Percentiles rank a stretch among this genome's conserved stretches.
These are phyloP conservation scores for Saccharomycopsis olivae DNA, from an alignment of 805 yeast species.

Conservation along the genomic window DNA sequence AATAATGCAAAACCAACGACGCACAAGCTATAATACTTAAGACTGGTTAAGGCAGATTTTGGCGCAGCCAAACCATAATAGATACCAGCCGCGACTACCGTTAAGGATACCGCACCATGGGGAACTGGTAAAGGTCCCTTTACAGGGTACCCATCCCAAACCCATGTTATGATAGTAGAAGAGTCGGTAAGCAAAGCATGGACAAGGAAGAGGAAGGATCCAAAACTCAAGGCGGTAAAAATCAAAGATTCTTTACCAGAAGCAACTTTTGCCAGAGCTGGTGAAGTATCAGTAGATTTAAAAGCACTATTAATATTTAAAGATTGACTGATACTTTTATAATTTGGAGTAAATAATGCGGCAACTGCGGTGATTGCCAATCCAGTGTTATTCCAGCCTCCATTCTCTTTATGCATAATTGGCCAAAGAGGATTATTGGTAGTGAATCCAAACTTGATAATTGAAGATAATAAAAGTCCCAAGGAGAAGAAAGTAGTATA, in stretches of 20 bases:
- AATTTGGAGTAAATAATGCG: constrained; percentile 49
- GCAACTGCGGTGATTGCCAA: constrained; percentile 49
- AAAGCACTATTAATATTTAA: constrained; percentile 13
- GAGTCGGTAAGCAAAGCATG: constrained; percentile 76
- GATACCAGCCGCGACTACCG: constrained; percentile 48
- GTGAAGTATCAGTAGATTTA: constrained; percentile 12
- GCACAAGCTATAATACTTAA: constrained; percentile 24
- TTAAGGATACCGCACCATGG: constrained; percentile 60
- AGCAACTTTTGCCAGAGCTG: constrained; percentile 5
- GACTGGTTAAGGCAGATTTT: constrained; percentile 12
- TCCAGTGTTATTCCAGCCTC: constrained; percentile 76
- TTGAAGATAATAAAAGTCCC: constrained; percentile 67
- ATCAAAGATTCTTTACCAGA: constrained; percentile 32
- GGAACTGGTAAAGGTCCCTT: constrained; percentile 81
- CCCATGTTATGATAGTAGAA: constrained; percentile 81
- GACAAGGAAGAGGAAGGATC: constrained; percentile 59
- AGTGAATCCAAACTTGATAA: constrained; percentile 63
- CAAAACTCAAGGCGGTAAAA: constrained; percentile 59
- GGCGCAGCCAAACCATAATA: constrained; percentile 29
- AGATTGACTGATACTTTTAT: constrained; percentile 18
- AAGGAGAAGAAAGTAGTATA: constrained; percentile 46
- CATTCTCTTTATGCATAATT: constrained; percentile 72
- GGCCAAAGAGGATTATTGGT: constrained; percentile 97
- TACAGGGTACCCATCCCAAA: constrained; percentile 94
- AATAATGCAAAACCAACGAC: constrained; percentile 40